Conservation (phyloP, 495 filamentous ascomycete species). For the Hypoxylon lienhwacheense region DNA sequence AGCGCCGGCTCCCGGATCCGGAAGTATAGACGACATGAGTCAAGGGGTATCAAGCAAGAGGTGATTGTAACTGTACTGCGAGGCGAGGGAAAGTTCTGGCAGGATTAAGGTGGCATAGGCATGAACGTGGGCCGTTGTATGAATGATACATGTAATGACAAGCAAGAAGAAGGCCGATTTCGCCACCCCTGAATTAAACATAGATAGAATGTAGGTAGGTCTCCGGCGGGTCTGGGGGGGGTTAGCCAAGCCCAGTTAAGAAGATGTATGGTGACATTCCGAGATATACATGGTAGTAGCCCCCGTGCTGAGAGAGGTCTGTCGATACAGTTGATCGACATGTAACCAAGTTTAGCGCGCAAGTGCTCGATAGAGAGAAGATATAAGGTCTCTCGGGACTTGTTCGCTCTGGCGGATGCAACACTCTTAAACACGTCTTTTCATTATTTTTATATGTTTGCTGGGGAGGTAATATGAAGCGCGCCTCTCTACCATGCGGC, state of each 20-base stretch:
- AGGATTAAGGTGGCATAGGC: constrained; percentile 10
- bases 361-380: constrained; percentile 10
- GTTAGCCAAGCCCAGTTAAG: constrained; percentile 28
- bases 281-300: constrained; percentile 29
- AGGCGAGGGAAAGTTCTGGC: neutral
- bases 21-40: constrained; percentile 2
- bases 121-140: constrained; percentile 9
- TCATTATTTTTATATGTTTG: too few species aligned
- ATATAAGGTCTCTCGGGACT: constrained; percentile 23
- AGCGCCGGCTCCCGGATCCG: constrained; percentile 1
- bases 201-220: too few species aligned
- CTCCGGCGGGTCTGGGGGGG: constrained; percentile 17
- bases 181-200: constrained; percentile 29
- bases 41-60: constrained; percentile 1
- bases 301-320: constrained; percentile 21
- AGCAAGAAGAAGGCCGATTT: constrained; percentile 25
- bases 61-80: constrained; percentile 4
- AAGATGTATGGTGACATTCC: constrained; percentile 34
- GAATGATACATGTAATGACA: constrained; percentile 9
- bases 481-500: constrained; percentile 25
- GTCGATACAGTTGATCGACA: constrained; percentile 30
- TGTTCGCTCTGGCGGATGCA: constrained; percentile 40
- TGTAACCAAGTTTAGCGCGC: constrained; percentile 23
- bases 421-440: too few species aligned
- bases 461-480: constrained; percentile 28